Conservation (phyloP, 2,329 filamentous ascomycete genomes). For the Fusarium subtropicale region DNA sequence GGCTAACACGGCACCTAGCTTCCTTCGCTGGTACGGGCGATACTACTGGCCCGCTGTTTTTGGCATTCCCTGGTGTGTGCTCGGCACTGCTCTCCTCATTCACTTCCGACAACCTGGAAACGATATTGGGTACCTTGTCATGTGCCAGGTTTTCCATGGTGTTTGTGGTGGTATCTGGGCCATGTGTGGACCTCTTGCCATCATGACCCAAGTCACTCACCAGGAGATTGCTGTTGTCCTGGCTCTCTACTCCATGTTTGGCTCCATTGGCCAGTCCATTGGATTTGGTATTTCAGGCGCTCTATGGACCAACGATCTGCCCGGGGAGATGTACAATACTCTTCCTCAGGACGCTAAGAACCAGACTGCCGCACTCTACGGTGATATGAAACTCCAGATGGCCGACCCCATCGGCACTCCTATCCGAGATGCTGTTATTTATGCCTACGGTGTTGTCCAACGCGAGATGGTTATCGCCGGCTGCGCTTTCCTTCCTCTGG, state of each 20-base stretch:
- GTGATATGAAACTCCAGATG: constrained; percentile 64
- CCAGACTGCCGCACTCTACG: constrained; percentile 64
- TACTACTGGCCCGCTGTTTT: constrained; percentile 64
- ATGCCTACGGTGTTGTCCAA: constrained; percentile 67
- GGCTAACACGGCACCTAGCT: constrained; percentile 35
- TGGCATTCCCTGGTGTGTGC: constrained; percentile 65
- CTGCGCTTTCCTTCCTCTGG: constrained; percentile 49
- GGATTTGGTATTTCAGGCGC: constrained; percentile 49
- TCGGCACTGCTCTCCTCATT: constrained; percentile 60
- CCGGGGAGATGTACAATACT: constrained; percentile 60
- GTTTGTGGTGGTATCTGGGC: constrained; percentile 65
- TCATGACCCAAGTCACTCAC: constrained; percentile 48
- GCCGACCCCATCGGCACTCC: constrained; percentile 60
- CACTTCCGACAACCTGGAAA: constrained; percentile 51
- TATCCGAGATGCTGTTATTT: constrained; percentile 65
- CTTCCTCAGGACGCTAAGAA: constrained; percentile 57
- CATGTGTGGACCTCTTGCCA: constrained; percentile 45
- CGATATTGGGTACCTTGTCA: constrained; percentile 59
- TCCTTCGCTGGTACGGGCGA: constrained; percentile 60
- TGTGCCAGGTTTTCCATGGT: constrained; percentile 64
- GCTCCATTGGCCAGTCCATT: constrained; percentile 50
- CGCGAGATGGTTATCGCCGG: constrained; percentile 59
- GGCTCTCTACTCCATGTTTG: constrained; percentile 48
- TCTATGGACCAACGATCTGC: constrained; percentile 50
- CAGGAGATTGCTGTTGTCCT: constrained; percentile 51